These are phyloP conservation scores for Cerrena zonata DNA, from an alignment of 1,284 basidiomycete species.

Conservation along the genomic window DNA sequence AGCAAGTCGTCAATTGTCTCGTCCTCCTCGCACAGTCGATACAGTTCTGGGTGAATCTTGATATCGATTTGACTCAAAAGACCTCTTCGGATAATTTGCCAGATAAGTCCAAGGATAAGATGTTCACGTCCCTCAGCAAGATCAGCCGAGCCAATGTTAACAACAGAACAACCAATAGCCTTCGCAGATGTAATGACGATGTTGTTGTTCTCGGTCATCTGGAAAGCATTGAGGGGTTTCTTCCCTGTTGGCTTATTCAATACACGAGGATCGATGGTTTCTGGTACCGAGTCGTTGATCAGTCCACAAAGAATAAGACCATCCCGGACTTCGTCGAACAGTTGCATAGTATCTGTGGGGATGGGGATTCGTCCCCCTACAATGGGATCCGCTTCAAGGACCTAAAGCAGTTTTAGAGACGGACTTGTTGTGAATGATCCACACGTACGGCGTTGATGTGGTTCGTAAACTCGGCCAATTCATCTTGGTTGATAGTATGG, in stretches of 20 bases:
- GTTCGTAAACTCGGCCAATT: slow-evolving; percentile 90
- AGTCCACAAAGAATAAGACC: slow-evolving; percentile 96
- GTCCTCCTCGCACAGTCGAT: slow-evolving; percentile 90
- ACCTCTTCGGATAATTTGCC: slow-evolving; percentile 96
- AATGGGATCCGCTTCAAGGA: slow-evolving; percentile 86
- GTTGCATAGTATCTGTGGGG: slow-evolving; percentile 96
- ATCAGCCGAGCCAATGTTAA: slow-evolving; percentile 95
- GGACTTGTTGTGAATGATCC: not conserved
- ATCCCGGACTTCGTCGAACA: slow-evolving; percentile 95
- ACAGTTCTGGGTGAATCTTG: slow-evolving; percentile 95
- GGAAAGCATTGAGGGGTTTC: slow-evolving; percentile 89
- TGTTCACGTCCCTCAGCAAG: slow-evolving; percentile 92
- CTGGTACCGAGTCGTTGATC: slow-evolving; percentile 97
- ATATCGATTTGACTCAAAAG: slow-evolving; percentile 93
- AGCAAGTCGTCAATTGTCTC: slow-evolving; percentile 96
- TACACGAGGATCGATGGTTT: slow-evolving; percentile 97
- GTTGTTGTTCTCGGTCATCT: slow-evolving; percentile 99
- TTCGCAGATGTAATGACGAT: slow-evolving; percentile 96
- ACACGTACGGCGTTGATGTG: slow-evolving; percentile 85
- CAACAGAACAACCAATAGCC: slow-evolving; percentile 96
- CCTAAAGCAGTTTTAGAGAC: slow-evolving; percentile 39
- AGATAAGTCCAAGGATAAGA: slow-evolving; percentile 96
- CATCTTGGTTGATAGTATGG: slow-evolving; percentile 98
- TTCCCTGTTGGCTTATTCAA: slow-evolving; percentile 79
- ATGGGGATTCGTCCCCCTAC: slow-evolving; percentile 83